Percentiles rank a stretch among this genome's conserved stretches.
Evolutionary conservation across 1,284 basidiomycete species (phyloP).

Genomic region (Pisolithus thermaeus): DNA sequence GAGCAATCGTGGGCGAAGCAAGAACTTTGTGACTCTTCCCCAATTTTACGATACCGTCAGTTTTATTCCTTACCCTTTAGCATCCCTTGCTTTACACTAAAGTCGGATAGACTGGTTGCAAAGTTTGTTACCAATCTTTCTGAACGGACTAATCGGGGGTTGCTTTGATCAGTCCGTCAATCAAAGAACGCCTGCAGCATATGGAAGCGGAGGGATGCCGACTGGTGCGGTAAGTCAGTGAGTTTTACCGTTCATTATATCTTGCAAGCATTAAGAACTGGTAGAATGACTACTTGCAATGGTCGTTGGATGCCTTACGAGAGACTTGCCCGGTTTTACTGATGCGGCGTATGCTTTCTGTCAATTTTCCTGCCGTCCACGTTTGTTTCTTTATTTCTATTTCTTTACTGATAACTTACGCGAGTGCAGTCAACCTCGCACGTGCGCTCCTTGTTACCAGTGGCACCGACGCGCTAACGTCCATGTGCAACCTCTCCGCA

Average conservation of each 20-base stretch:
- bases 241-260: conserved; percentile 3
- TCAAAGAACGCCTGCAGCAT: conserved; percentile 31
- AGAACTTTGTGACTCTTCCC: conserved; percentile 32
- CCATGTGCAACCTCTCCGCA: not conserved
- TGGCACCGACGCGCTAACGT: not conserved
- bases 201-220: conserved; percentile 27
- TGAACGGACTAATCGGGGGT: conserved; percentile 6
- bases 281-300: conserved; percentile 39
- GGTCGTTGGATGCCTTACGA: conserved; percentile 23
- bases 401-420: not conserved
- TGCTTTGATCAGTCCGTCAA: conserved; percentile 30
- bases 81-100: not conserved
- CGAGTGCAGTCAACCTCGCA: conserved; percentile 10
- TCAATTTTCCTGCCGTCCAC: conserved; percentile 39
- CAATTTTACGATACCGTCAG: conserved; percentile 34
- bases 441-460: conserved; percentile 6
- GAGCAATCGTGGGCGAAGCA: conserved; percentile 24
- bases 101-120: conserved; percentile 4
- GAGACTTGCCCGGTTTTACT: too few relatives aligned
- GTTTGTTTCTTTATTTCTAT: conserved; percentile 7
- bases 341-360: not conserved
- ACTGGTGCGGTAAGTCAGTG: conserved; percentile 36
- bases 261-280: not conserved
- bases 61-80: not conserved
- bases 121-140: conserved; percentile 20